Percentiles rank a stretch among this genome's conserved stretches.
phyloP scores from a whole-genome alignment of 2,329 filamentous ascomycete genomes.

The Exophiala viscosa region DNA sequence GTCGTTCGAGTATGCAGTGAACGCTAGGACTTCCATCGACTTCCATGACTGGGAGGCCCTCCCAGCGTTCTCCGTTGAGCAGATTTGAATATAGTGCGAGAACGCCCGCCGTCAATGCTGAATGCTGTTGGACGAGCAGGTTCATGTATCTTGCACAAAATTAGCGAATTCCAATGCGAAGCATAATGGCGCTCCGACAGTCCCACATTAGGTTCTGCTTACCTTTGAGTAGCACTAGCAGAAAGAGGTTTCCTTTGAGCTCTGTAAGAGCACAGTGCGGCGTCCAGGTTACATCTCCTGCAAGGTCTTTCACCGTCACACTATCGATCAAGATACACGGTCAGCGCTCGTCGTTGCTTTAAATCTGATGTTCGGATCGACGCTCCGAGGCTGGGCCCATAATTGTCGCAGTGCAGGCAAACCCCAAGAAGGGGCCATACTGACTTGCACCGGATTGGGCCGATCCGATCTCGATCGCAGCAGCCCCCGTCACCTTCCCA shows the following conservation, averaged over 20 bases:
- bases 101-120: conserved; percentile 12
- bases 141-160: conserved; percentile 11
- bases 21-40: conserved; percentile 18
- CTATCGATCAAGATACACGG: not conserved
- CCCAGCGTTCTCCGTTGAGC: conserved; percentile 12
- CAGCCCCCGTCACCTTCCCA: too few relatives aligned
- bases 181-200: not conserved
- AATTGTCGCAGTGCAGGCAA: too few relatives aligned
- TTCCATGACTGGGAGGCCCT: conserved; percentile 11
- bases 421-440: too few relatives aligned
- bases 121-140: conserved; percentile 17
- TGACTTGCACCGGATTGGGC: not conserved
- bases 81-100: conserved; percentile 11
- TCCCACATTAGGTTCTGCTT: not conserved
- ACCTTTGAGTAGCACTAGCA: conserved; percentile 14
- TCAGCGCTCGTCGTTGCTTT: not conserved
- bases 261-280: conserved; percentile 16
- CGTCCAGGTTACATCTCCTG: conserved; percentile 18
- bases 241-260: conserved; percentile 13
- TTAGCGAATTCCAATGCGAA: not conserved
- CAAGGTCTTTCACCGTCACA: conserved; percentile 20
- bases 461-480: too few relatives aligned
- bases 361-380: too few relatives aligned
- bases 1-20: conserved; percentile 17
- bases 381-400: too few relatives aligned